phyloP scores from a whole-genome alignment of 2,329 filamentous ascomycete species.

The Hirsutella thompsonii region DNA sequence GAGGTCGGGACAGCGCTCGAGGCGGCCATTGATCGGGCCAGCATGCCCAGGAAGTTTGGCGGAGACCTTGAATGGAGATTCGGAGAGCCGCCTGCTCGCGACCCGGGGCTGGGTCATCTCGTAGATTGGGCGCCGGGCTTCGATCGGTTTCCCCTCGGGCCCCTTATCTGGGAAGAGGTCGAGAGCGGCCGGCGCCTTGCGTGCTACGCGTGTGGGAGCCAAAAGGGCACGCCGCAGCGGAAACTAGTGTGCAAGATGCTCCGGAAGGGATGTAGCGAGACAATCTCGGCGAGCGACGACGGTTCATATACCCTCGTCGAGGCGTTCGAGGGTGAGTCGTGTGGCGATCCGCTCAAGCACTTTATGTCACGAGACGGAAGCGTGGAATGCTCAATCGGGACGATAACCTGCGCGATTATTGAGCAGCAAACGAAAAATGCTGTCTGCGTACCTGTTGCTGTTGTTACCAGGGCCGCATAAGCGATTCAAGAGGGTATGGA shows the following conservation, averaged over 20 bases:
- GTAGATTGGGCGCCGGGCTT: constrained; percentile 39
- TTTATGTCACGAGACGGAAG: no score
- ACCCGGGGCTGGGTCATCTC: constrained; percentile 41
- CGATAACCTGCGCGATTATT: no score
- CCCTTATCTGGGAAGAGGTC: constrained; percentile 40
- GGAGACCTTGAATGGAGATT: constrained; percentile 75
- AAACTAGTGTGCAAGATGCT: constrained; percentile 39
- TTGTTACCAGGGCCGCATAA: no score
- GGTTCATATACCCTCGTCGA: background rate
- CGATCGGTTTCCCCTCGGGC: constrained; percentile 41
- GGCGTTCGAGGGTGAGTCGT: no score
- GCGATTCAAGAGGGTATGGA: no score
- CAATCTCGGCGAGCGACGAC: constrained; percentile 1
- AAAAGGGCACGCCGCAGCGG: constrained; percentile 28
- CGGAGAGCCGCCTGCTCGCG: constrained; percentile 62
- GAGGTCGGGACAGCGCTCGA: constrained; percentile 69
- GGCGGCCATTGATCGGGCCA: constrained; percentile 66
- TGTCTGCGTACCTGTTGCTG: no score
- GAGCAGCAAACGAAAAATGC: no score
- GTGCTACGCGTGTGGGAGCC: constrained; percentile 39
- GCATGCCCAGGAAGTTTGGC: constrained; percentile 84
- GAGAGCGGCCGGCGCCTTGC: constrained; percentile 32
- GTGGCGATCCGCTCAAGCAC: no score
- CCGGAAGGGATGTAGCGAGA: constrained; percentile 19
- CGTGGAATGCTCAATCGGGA: no score